phyloP scores from a whole-genome alignment of 345 rosid species.

The Trapa incisa region DNA sequence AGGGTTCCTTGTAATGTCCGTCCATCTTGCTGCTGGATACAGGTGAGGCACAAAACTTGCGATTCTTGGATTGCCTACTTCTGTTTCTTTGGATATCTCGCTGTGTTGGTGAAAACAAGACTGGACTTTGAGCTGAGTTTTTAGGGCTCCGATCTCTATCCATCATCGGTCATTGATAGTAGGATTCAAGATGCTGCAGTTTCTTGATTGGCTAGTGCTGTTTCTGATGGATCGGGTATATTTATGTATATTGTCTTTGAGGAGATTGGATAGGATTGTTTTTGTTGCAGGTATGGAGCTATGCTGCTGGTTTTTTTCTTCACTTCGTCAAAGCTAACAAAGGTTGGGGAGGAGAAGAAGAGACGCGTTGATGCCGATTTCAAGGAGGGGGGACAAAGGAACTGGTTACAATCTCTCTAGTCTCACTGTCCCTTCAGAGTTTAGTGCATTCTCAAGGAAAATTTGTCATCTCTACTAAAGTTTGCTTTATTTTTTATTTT shows the following conservation, averaged over 20 bases:
- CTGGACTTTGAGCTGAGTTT: not conserved
- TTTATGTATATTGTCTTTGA: not conserved
- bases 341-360: conserved; percentile 81
- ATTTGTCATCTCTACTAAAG: not conserved
- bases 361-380: conserved; percentile 63
- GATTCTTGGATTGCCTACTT: not conserved
- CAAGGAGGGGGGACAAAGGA: conserved; percentile 90
- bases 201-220: not conserved
- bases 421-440: not conserved
- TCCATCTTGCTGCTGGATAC: conserved; percentile 57
- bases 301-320: conserved; percentile 69
- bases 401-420: conserved; percentile 39
- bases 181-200: not conserved
- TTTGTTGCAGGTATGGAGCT: conserved; percentile 57
- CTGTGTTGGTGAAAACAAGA: not conserved
- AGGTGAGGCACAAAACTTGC: conserved; percentile 25
- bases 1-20: conserved; percentile 64
- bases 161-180: not conserved
- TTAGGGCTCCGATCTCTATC: not conserved
- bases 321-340: conserved; percentile 80
- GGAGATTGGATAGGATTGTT: not conserved
- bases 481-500: too few relatives aligned
- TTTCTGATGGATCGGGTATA: not conserved
- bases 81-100: too few relatives aligned
- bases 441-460: not conserved